Evolutionary conservation across 345 rosid species (phyloP), one percentile per base, ranked within the genome.

Genomic region (Arabidopsis suecica): DNA sequence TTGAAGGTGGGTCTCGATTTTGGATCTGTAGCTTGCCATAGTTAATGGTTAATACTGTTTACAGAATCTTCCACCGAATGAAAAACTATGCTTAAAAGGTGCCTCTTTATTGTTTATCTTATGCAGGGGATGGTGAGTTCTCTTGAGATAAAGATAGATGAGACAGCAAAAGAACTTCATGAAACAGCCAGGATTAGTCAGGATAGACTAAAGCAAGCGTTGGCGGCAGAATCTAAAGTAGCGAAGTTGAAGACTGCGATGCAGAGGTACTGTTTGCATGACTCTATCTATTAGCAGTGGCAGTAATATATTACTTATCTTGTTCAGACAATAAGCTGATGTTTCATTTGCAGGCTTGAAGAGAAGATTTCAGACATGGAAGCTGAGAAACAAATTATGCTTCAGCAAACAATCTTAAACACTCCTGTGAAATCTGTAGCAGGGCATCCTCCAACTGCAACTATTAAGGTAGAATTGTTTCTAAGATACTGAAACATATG

Each of bases 141-240:
- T 6, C 71, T 95, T 78, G 99, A 92, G 84, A 79, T 72, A 80
- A 89, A 90, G 84, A 85, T 95, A 71, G 97, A 89, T 76, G 99
- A 88, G 78, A 90, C 97, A 2, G 97, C 93, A 82, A 90, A 87
- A 60, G 89, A 83, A 78, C 90, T 88, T 74, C 91, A 85, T 68
- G 97, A 88, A 84, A 90, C 97, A 0, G 85, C 68, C 79, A 92
- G 50, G 76, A 75, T 88, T 44, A 92, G 99, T 65, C 93, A 92
- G 77, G 97, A 95, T 82, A 89, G 99, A 79, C 74, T 92, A 81
- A 93, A 88, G 83, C 99, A 92, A 87, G 93, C 97, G 58, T 51
- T 85, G 84, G 97, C 89, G 9, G 97, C 98, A n/a, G 98, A 92
- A 73, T 86, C 97, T 37, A 95, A 88, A 83, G 80, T 93, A 65